Evolutionary conservation across 495 filamentous ascomycete genomes (phyloP).

Genomic region (Tuber borchii): DNA sequence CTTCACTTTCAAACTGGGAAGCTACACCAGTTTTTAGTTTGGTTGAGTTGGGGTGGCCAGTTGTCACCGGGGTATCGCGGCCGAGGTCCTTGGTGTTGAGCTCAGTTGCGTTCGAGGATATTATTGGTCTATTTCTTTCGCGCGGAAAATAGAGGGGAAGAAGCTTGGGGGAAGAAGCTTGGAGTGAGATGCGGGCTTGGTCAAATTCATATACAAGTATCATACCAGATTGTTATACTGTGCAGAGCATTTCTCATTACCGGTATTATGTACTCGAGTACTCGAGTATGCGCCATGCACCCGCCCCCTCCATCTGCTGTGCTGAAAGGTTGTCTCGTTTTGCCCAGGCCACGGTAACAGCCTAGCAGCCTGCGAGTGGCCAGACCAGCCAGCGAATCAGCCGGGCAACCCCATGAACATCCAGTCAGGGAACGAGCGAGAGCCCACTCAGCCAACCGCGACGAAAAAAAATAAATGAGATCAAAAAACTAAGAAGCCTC

Average conservation of each 20-base stretch:
- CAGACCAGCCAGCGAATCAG: not conserved
- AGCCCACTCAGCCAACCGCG: not conserved
- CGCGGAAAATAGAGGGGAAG: too few relatives aligned
- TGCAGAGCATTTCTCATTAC: not conserved
- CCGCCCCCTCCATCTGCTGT: not conserved
- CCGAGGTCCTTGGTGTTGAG: too few relatives aligned
- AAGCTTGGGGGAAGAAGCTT: too few relatives aligned
- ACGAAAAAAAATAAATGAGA: not conserved
- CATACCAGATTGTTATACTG: not conserved
- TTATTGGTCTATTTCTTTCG: too few relatives aligned
- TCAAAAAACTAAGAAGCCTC: not conserved
- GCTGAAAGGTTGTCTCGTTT: not conserved
- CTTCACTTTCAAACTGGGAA: too few relatives aligned
- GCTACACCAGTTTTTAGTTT: too few relatives aligned
- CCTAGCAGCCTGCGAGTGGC: not conserved
- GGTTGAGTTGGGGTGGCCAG: too few relatives aligned
- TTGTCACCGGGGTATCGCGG: too few relatives aligned
- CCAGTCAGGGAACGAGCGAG: not conserved
- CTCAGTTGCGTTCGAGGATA: too few relatives aligned
- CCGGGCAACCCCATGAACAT: not conserved
- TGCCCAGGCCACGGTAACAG: not conserved
- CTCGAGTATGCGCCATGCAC: not conserved
- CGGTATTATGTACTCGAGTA: not conserved
- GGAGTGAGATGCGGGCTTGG: too few relatives aligned
- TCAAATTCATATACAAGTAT: not conserved